These are phyloP conservation scores for Claviceps pazoutovae DNA, from an alignment of 2,329 filamentous ascomycete genomes.

Conservation along the genomic window DNA sequence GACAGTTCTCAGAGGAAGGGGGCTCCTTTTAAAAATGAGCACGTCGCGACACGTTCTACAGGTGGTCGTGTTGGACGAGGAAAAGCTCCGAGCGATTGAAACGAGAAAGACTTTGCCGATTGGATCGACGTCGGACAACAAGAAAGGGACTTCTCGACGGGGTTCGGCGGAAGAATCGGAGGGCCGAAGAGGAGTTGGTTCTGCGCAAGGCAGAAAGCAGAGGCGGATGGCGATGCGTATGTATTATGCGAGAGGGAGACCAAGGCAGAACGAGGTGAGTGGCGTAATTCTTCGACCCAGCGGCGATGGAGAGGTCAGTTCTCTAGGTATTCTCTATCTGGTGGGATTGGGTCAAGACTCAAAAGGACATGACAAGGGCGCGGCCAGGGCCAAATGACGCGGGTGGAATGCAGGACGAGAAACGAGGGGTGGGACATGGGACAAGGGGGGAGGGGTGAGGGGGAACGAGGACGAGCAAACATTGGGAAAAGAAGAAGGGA, in stretches of 20 bases:
- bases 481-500: not conserved
- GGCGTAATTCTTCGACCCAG: not conserved
- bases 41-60: not conserved
- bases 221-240: constrained; percentile 2
- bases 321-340: not conserved
- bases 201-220: constrained; percentile 1
- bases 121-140: not conserved
- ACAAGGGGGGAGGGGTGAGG: not conserved
- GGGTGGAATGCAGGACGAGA: constrained; percentile 2
- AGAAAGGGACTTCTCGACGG: not conserved
- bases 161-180: not conserved
- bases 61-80: not conserved
- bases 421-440: not conserved
- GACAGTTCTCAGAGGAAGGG: too few species aligned
- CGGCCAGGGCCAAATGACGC: constrained; percentile 4
- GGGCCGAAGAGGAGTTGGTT: not conserved
- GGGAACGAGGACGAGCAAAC: not conserved
- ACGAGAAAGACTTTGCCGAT: not conserved
- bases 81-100: not conserved
- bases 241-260: constrained; percentile 1
- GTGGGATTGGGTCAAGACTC: not conserved
- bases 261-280: constrained; percentile 1
- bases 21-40: not conserved
- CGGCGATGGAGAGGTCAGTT: not conserved
- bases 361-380: constrained; percentile 1